Evolutionary conservation across 345 rosid species (phyloP), one percentile per base, ranked within the genome.

Genomic region (Brassica nigra): DNA sequence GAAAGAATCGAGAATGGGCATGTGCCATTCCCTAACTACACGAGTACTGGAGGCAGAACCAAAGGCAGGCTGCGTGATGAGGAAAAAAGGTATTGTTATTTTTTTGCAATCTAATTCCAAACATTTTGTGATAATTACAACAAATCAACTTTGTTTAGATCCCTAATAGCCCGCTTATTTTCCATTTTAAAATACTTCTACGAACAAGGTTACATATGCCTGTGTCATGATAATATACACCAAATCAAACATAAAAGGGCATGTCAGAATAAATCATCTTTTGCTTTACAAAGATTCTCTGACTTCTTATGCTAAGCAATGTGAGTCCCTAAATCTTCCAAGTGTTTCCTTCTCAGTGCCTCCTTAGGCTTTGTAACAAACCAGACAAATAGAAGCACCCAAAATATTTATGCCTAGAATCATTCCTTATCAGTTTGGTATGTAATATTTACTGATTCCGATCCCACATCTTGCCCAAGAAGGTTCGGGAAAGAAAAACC

Each of bases 1-100:
- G 85, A 87, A 75, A 77, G 83, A 52, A 95, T 95, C 18, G 98
- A 95, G 85, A 84, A 92, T 3, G 98, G 98, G 67, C 87, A 59
- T 3, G 93, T 92, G 12, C 91, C 98, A 14, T 91, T 84, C 83
- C 98, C 99, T 61, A 82, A 89, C 30, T 95, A 95, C 88, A 81
- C 84, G 80, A 76, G 87, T 58, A 15, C 81, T 11, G 86, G 82
- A 15, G 70, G 72, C 1, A 77, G 66, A 71, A 68, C 66, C 87
- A 82, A 59, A 55, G 70, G 85, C 77, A 86, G 78, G 68, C 18
- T 68, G 4, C 65, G 71, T 54, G 76, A 78, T 47, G 86, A 83
- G 71, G 85, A 82, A 31, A 84, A 81, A 63, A 87, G 86, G 85
- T 88, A 83, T 44, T 39, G 12, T 39, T 39, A 39, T 39, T 44